A percentile compares a stretch with the other conserved stretches of the same genome.
Conservation (phyloP, 2,329 filamentous ascomycete genomes). For the Penicillium sp. region DNA sequence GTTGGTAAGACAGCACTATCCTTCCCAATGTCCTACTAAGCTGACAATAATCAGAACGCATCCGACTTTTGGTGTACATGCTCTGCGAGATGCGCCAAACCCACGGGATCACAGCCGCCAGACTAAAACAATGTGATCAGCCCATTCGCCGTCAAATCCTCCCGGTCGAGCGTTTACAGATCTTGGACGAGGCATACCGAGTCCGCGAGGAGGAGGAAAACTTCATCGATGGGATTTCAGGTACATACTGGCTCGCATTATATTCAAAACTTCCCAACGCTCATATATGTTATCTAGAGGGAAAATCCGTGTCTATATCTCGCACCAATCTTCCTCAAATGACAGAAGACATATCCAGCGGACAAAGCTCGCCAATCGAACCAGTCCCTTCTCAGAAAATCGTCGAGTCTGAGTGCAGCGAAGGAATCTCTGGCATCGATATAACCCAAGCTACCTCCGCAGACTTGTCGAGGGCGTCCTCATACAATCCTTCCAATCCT, state of each 20-base stretch:
- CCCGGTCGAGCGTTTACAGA: conserved; percentile 34
- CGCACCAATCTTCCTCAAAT: conserved; percentile 31
- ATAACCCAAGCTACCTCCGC: conserved; percentile 1
- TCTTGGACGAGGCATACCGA: conserved; percentile 43
- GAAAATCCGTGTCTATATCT: conserved; percentile 26
- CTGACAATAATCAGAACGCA: conserved; percentile 31
- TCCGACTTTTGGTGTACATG: conserved; percentile 42
- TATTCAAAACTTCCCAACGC: neutral
- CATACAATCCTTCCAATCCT: conserved; percentile 4
- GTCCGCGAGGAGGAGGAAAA: conserved; percentile 41
- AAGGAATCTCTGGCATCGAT: neutral
- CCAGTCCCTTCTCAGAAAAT: conserved; percentile 8
- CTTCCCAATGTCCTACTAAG: neutral
- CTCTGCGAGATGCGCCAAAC: conserved; percentile 38
- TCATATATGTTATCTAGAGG: conserved; percentile 20
- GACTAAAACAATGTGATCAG: conserved; percentile 41
- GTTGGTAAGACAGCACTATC: conserved; percentile 22
- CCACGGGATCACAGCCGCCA: conserved; percentile 38
- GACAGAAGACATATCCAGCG: conserved; percentile 15
- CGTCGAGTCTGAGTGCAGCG: conserved; percentile 4
- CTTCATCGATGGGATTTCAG: conserved; percentile 37
- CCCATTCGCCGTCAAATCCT: conserved; percentile 40
- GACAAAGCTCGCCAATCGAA: conserved; percentile 19
- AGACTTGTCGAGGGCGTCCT: conserved; percentile 4
- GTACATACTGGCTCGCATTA: conserved; percentile 21